These are phyloP conservation scores for Ophiocordyceps camponoti-floridani DNA, from an alignment of 2,329 filamentous ascomycete genomes.

Conservation along the genomic window DNA sequence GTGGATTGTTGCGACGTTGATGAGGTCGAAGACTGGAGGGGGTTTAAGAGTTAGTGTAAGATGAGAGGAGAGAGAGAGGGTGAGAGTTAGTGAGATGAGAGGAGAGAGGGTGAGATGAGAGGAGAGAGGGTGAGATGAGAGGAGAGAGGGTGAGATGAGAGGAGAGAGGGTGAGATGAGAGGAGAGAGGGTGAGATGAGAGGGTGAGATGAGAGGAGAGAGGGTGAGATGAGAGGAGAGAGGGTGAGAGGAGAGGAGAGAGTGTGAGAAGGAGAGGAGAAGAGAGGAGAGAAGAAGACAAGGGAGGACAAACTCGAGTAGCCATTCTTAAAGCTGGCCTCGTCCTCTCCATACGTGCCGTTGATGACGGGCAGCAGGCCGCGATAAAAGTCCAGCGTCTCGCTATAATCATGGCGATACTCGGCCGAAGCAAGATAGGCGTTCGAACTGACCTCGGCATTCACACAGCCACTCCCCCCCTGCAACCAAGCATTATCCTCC, in stretches of 20 bases:
- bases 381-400: constrained; percentile 43
- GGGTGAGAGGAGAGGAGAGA: neutral
- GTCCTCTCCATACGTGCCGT: constrained; percentile 27
- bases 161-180: neutral
- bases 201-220: neutral
- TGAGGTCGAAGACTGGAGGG: constrained; percentile 33
- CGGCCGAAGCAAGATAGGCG: constrained; percentile 28
- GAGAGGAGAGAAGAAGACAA: neutral
- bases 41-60: constrained; percentile 1
- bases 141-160: neutral
- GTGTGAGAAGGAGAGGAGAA: neutral
- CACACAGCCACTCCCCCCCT: constrained; percentile 37
- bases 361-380: constrained; percentile 33
- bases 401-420: constrained; percentile 24
- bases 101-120: too few species aligned
- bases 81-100: neutral
- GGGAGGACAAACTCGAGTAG: constrained; percentile 33
- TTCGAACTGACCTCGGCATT: constrained; percentile 36
- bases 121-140: neutral
- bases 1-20: constrained; percentile 43
- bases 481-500: constrained; percentile 39
- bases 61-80: neutral
- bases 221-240: neutral
- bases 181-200: too few species aligned
- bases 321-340: constrained; percentile 38